These are phyloP conservation scores for Corynespora cassiicola DNA, from an alignment of 2,329 filamentous ascomycete genomes.

Conservation along the genomic window DNA sequence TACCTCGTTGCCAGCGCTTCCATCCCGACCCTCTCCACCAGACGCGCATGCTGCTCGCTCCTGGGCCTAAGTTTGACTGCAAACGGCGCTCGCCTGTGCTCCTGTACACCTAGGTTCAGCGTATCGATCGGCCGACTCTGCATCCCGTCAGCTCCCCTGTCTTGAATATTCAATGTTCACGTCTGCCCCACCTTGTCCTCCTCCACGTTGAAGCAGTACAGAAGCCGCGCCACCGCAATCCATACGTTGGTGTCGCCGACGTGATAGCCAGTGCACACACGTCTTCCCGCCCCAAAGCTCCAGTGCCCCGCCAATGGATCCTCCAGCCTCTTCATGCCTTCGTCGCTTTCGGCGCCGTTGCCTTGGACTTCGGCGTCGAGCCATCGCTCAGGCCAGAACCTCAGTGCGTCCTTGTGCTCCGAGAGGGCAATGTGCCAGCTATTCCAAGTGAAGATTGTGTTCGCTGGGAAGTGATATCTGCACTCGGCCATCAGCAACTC, in stretches of 20 bases:
- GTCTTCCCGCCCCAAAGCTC: slow-evolving; percentile 31
- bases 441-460: slow-evolving; percentile 30
- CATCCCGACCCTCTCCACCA: too few relatives aligned
- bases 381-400: slow-evolving; percentile 31
- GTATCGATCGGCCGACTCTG: slow-evolving; percentile 19
- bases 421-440: slow-evolving; percentile 20
- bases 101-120: slow-evolving; percentile 16
- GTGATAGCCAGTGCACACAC: slow-evolving; percentile 23
- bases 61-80: slow-evolving; percentile 18
- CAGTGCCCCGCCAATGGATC: slow-evolving; percentile 36
- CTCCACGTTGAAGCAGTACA: slow-evolving; percentile 30
- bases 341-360: slow-evolving; percentile 22
- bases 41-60: slow-evolving; percentile 11
- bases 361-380: slow-evolving; percentile 24
- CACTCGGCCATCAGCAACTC: too few relatives aligned
- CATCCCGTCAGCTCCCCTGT: neutral
- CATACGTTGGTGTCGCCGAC: slow-evolving; percentile 28
- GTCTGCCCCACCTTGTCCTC: slow-evolving; percentile 8
- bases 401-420: slow-evolving; percentile 17
- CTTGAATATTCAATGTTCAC: neutral
- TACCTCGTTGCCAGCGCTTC: too few relatives aligned
- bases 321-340: slow-evolving; percentile 14
- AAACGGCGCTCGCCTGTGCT: slow-evolving; percentile 21
- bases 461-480: slow-evolving; percentile 28
- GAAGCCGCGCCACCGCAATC: slow-evolving; percentile 22